Conservation (phyloP, 208 protist species). For the Leishmania gerbilli region DNA sequence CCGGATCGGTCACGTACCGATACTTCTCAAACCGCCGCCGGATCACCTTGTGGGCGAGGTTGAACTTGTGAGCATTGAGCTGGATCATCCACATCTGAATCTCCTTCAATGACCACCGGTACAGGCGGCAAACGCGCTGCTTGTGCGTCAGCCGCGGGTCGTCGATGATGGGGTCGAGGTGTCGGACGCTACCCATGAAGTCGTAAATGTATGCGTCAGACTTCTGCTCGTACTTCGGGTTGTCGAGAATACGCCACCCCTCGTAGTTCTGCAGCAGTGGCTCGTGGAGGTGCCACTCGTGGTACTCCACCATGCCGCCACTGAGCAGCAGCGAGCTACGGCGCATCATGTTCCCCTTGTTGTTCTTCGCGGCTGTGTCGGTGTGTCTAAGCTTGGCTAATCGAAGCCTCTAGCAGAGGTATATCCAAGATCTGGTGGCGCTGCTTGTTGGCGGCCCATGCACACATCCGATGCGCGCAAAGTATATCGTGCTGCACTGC, state of each 20-base stretch:
- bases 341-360: constrained; percentile 63
- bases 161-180: constrained; percentile 92
- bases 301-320: constrained; percentile 90
- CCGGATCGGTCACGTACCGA: constrained; percentile 89
- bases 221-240: constrained; percentile 85
- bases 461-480: background rate
- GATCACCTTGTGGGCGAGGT: constrained; percentile 90
- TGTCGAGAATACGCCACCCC: constrained; percentile 92
- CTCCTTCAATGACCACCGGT: constrained; percentile 89
- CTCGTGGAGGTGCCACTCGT: constrained; percentile 92
- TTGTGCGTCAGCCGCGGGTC: constrained; percentile 93
- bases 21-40: constrained; percentile 89
- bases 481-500: background rate
- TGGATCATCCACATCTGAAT: constrained; percentile 89
- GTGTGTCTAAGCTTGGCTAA: background rate
- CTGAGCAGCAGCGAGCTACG: constrained; percentile 71
- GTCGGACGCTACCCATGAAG: constrained; percentile 77
- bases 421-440: background rate
- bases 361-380: background rate
- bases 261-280: constrained; percentile 92
- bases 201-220: constrained; percentile 84
- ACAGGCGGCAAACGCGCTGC: constrained; percentile 91
- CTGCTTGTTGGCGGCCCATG: background rate
- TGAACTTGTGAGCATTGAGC: constrained; percentile 89
- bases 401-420: background rate